Evolutionary conservation across 768 basidiomycete genomes (phyloP), one percentile per base, ranked within the genome.

Genomic region (Lentinus tigrinus): DNA sequence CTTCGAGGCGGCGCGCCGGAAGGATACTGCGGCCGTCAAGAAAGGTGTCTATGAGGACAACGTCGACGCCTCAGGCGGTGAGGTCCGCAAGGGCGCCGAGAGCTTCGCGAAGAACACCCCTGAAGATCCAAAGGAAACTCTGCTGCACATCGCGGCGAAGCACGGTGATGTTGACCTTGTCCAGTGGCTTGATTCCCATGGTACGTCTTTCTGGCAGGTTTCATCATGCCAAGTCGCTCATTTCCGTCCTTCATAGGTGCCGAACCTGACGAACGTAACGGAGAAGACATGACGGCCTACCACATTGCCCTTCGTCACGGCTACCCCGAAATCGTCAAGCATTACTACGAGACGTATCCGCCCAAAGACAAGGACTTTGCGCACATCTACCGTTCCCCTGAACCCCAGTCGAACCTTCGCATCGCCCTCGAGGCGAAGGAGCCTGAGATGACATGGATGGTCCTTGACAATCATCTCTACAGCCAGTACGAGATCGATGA

Each of bases 31-130:
- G 8, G 72, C 71, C 48, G 89, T 90, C 52, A 85, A 82, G 73
- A 80, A 82, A 61, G 84, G 83, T 27, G 72, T 91, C 21, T 89
- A 82, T 81, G 88, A 89, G 73, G 79, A 87, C 44, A 59, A 61
- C 8, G 86, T 91, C 56, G 88, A 90, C 70, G 84, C 87, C 39
- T 77, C 83, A 9, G 89, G 89, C 47, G 85, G 87, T 28, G 89
- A 91, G 74, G 72, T 86, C 53, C 84, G 82, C 65, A 63, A 69
- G 52, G 84, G 83, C 21, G 80, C 81, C 63, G 79, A 81, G 44
- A 75, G 74, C 51, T 84, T 84, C 63, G 77, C 83, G 46, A 70
- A 77, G 58, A 60, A 38, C 11, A 60, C 61, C 4, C 82, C 83
- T 11, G 64, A 75, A 56, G 88, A 90, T 71, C 76, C 75, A n/a